Conservation (phyloP, 371 early-diverging fungal genomes). For the Smittium culicis region DNA sequence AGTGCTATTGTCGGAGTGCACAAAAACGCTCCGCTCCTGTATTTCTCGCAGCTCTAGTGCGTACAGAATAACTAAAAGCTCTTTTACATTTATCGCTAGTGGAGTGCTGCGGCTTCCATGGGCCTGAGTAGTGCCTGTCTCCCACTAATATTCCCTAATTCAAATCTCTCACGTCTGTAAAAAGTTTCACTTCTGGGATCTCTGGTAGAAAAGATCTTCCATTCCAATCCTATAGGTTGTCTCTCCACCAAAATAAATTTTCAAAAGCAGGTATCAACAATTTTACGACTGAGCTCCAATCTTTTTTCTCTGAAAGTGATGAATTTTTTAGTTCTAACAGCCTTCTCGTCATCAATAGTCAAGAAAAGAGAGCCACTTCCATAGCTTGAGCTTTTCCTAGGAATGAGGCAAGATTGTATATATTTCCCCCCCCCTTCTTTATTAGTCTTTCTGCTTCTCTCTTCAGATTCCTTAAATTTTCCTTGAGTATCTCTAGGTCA, state of each 20-base stretch:
- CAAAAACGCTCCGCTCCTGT: background rate
- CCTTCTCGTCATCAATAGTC: background rate
- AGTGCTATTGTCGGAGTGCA: background rate
- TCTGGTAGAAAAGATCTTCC: background rate
- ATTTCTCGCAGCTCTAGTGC: background rate
- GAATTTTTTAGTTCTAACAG: background rate
- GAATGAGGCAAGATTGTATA: conserved; percentile 9
- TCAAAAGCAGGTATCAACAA: background rate
- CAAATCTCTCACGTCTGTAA: background rate
- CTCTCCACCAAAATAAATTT: background rate
- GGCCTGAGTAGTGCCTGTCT: background rate
- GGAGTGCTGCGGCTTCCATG: background rate
- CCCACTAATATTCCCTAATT: background rate
- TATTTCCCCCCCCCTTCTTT: background rate
- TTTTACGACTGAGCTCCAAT: background rate
- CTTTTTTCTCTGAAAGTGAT: background rate
- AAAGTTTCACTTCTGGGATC: background rate
- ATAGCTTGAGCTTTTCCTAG: conserved; percentile 12
- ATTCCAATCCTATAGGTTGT: background rate
- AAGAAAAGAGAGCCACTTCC: background rate
- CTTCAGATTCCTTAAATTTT: background rate
- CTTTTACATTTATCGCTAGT: background rate
- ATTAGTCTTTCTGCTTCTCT: background rate
- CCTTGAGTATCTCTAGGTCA: conserved; percentile 1
- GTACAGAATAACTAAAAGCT: background rate